Base-by-base conservation (phyloP, 2,329 filamentous ascomycete genomes). In the Mollisia scopiformis region DNA sequence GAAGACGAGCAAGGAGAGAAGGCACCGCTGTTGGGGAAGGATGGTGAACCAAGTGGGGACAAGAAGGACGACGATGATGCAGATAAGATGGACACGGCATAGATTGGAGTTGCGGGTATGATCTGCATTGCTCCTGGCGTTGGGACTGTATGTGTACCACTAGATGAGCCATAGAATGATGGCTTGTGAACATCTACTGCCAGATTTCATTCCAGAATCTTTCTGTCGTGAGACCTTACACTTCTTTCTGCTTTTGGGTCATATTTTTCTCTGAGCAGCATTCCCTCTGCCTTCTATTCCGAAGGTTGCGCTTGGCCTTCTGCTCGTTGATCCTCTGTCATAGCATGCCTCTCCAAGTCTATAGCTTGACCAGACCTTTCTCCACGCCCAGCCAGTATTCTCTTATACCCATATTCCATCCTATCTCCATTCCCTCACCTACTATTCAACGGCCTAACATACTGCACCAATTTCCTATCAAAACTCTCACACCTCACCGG, bases 401-500 rank as follows among this genome's bases (percentile, higher is more conserved):
- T 37, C 31, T 43, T 35, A 31, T 30, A 16, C 21, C n/a, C 16
- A n/a, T 43, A 13, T 21, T 10, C 30, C 43, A 3, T 49, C 13
- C 23, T 30, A 19, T 21, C 23, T 25, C 23, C 61, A 46, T 30
- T 23, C 23, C 25, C 39, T 62, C 61, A 68, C 63, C 68, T 76
- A 65, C 81, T 87, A 72, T 89, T 89, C 69, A 88, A 83, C 73
- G 87, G 85, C 73, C 92, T 87, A 71, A 97, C 86, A 77, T 93
- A 96, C 37, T 88, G 91, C 67, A 85, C 84, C 66, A 97, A 76
- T 76, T 92, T 92, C 69, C 93, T 84, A 75, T 99, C 95, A 79
- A 97, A 99, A 69, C 92, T 90, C 73, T 98, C 95, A 77, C 95
- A 97, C 63, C 95, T 84, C 57, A 99, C 87, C 6, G 95, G 95